Percentiles rank a stretch among this genome's conserved stretches.
Conservation (phyloP, 768 basidiomycete genomes). For the Daedalea quercina region DNA sequence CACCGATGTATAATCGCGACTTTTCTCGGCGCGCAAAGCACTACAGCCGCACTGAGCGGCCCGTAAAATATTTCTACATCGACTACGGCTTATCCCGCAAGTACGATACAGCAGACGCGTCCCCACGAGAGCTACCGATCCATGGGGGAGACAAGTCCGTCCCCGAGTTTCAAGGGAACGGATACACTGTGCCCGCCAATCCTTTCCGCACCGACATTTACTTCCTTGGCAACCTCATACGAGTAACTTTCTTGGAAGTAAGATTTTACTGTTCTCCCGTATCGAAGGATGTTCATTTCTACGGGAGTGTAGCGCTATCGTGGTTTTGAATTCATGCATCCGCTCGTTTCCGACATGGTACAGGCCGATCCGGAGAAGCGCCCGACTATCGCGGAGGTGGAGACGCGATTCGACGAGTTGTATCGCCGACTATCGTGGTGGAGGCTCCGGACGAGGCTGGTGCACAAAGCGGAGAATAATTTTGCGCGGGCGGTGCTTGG, state of each 20-base stretch:
- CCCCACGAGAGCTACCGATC: slow-evolving; percentile 23
- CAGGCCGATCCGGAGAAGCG: slow-evolving; percentile 25
- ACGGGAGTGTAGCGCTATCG: no score
- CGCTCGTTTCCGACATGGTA: slow-evolving; percentile 26
- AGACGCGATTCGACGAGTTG: slow-evolving; percentile 21
- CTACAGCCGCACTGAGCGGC: slow-evolving; percentile 23
- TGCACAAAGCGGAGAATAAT: background rate
- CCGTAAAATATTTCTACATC: slow-evolving; percentile 28
- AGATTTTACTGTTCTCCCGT: background rate
- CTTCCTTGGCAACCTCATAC: slow-evolving; percentile 15
- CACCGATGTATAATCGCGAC: slow-evolving; percentile 19
- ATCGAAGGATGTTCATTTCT: no score
- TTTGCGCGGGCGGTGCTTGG: background rate
- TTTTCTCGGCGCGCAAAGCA: slow-evolving; percentile 16
- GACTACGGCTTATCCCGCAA: slow-evolving; percentile 30
- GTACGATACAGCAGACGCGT: slow-evolving; percentile 20
- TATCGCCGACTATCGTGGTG: slow-evolving; percentile 11
- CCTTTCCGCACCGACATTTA: slow-evolving; percentile 17
- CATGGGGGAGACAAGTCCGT: slow-evolving; percentile 35
- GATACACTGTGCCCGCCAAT: slow-evolving; percentile 8
- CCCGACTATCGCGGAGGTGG: slow-evolving; percentile 25
- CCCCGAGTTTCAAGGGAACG: slow-evolving; percentile 27
- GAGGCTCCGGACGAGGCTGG: slow-evolving; percentile 26
- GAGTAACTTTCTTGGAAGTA: slow-evolving; percentile 14
- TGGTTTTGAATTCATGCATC: slow-evolving; percentile 26